Base-by-base conservation (phyloP, 2,329 filamentous ascomycete genomes). In the Ascochyta clinopodiicola region DNA sequence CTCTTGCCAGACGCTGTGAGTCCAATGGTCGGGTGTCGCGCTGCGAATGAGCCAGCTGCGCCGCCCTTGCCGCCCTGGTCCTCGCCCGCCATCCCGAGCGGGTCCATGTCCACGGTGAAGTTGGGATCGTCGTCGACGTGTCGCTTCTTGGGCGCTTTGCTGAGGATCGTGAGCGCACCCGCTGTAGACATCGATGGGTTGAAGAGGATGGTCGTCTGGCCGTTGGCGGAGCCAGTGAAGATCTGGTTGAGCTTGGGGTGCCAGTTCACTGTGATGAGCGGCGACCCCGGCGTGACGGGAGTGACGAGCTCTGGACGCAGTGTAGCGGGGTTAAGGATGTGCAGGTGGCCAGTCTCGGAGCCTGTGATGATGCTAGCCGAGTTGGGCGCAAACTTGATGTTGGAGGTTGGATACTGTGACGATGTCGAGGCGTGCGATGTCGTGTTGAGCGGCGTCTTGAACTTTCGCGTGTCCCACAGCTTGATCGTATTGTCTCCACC, bases 191-290 rank as follows among this genome's bases (percentile, higher is more conserved):
- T 88, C n/a, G 82, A 85, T 2, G 95, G 95, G 70, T 90, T 94
- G 79, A 95, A 99, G 43, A 99, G 87, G 37, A 98, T 84, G 69
- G 93, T 94, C 0, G 90, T 92, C 75, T 96, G 90, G 52, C 88
- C 88, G 70, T 97, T 96, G 47, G 92, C 92, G 40, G 94, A 97
- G 55, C 93, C 94, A 8, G 94, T 96, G 61, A 98, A 77, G 68
- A 99, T 96, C 72, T 99, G 95, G 73, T 99, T 98, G 70, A 99
- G 86, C 75, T 92, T 96, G 19, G 90, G 84, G 70, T 99, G 94
- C 95, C 95, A 99, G 59, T 90, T 81, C 24, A 96, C 91, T 2
- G 88, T 87, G 59, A 98, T 90, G 8, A 99, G 79, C 1, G 94
- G 85, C 6, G 88, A 90, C 13, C 89, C 89, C 0, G 92, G 88